Conservation (phyloP, 2,329 filamentous ascomycete genomes). For the Lachnellula hyalina region DNA sequence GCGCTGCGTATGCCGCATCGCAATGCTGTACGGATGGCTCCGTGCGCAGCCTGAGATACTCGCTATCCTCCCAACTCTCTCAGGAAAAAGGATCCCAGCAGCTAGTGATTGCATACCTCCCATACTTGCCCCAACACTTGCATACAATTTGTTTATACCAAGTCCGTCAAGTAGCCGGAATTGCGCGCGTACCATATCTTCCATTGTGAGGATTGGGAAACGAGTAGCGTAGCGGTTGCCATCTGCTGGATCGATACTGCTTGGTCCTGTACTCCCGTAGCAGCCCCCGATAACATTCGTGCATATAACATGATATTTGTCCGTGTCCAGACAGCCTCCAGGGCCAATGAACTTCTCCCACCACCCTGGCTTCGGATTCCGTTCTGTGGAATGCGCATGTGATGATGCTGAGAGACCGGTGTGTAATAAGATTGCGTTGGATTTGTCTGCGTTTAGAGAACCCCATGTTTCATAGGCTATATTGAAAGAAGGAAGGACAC, state of each 20-base stretch:
- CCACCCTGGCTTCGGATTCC: constrained; percentile 88
- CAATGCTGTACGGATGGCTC: constrained; percentile 95
- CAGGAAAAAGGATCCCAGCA: constrained; percentile 75
- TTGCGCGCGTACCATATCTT: constrained; percentile 96
- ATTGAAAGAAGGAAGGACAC: constrained; percentile 80
- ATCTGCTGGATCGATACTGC: constrained; percentile 78
- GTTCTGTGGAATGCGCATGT: constrained; percentile 86
- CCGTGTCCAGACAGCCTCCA: constrained; percentile 76
- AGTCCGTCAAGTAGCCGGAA: constrained; percentile 81
- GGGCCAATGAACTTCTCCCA: constrained; percentile 99
- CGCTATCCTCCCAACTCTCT: constrained; percentile 74
- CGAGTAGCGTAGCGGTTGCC: constrained; percentile 85
- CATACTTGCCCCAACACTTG: constrained; percentile 95
- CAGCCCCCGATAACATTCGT: constrained; percentile 96
- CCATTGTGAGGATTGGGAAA: constrained; percentile 91
- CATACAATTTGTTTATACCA: constrained; percentile 73
- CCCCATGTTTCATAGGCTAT: constrained; percentile 96
- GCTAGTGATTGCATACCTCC: constrained; percentile 96
- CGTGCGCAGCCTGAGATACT: constrained; percentile 91
- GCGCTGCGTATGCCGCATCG: constrained; percentile 95
- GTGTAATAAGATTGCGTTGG: constrained; percentile 86
- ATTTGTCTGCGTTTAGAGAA: constrained; percentile 68
- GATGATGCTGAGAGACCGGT: constrained; percentile 96
- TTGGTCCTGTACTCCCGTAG: constrained; percentile 90
- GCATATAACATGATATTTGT: constrained; percentile 90